Base-by-base conservation (phyloP, 192 early-diverging fungal species). In the Funneliformis geosporum region DNA sequence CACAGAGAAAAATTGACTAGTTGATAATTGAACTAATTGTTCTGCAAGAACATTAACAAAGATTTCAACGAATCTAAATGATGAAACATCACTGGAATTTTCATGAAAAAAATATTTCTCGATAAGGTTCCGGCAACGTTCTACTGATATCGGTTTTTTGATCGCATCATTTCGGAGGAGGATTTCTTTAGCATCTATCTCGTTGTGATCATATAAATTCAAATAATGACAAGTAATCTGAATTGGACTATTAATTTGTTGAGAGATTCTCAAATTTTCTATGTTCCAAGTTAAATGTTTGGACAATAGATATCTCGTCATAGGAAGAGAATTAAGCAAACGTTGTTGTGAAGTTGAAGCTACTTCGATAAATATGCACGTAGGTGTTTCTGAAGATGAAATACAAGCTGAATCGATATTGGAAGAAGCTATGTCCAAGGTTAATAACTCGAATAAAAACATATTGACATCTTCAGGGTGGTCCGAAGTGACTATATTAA, bases 401-500 rank as follows among this genome's bases (percentile, higher is more conserved):
- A 81, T 5, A 12, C 1, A 23, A 60, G 64, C 61, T 10, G 77
- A 76, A 50, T 74, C 46, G 9, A 59, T 25, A 38, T 65, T 43
- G 59, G 50, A 44, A 25, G 61, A 76, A 10, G 77, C 62, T 5
- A 81, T 68, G 10, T 75, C 71, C 8, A 81, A 71, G 8, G 67
- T 69, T 11, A 81, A 66, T 27, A 81, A 33, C 38, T 81, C 64
- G 55, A 81, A 81, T 9, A 81, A 42, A 23, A 81, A 75, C 42
- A 76, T 69, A 59, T 81, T 81, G 10, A 81, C 65, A 27, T 81
- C 80, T 40, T 28, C 42, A 42, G 61, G 62, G 68, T 77, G 8
- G 43, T 67, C 25, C 1, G 73, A 11, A 9, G 65, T 66, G 8
- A 75, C 25, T 14, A 81, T 81, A 77, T 73, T 75, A 9, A 81